Base-by-base conservation (phyloP, 176 grass and related monocot species). In the Triticum dicoccoides region DNA sequence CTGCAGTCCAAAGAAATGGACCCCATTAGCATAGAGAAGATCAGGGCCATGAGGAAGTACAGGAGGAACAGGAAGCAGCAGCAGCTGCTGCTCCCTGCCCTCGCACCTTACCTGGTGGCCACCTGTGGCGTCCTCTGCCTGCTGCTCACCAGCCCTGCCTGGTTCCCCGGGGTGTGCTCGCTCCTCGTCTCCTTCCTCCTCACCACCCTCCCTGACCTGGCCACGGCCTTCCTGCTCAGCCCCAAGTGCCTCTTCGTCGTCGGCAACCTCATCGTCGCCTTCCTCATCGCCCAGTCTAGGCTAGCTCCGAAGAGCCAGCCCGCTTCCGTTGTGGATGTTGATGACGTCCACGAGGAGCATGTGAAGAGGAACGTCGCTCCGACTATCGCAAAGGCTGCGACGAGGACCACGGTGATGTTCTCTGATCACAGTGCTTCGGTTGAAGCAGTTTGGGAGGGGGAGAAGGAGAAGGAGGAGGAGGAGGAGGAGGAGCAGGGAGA, bases 211-310 rank as follows among this genome's bases (percentile, higher is more conserved):
- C 92, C 92, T 70, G 88, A 91, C 61, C 8, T 96, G 51, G 59
- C 66, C 32, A 83, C 64, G 3, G 69, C 80, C 61, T 86, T 95
- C 66, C 35, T 95, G 15, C 77, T 92, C 39, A 91, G 88, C 66
- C 96, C 92, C 56, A 98, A 92, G 79, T 96, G 87, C 85, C 85
- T 98, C 54, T 98, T 98, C 49, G 70, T 98, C 21, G 68, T 96
- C 10, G 88, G 93, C 77, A 98, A 98, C 59, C 76, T 98, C 61
- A 98, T 98, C 56, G 21, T 98, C 69, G 75, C 93, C 80, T 92
- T 98, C 87, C 89, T 98, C n/a, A 80, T 98, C 18, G 24, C 86
- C 11, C 90, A 98, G 85, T 98, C 92, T 29, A 96, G 91, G 84
- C 88, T 95, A 11, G 70, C 65, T 2, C 62, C 25, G 9, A 84